Evolutionary conservation across 257 asterid genomes (phyloP), one percentile per base, ranked within the genome.

Genomic region (Ophiorrhiza pumila): DNA sequence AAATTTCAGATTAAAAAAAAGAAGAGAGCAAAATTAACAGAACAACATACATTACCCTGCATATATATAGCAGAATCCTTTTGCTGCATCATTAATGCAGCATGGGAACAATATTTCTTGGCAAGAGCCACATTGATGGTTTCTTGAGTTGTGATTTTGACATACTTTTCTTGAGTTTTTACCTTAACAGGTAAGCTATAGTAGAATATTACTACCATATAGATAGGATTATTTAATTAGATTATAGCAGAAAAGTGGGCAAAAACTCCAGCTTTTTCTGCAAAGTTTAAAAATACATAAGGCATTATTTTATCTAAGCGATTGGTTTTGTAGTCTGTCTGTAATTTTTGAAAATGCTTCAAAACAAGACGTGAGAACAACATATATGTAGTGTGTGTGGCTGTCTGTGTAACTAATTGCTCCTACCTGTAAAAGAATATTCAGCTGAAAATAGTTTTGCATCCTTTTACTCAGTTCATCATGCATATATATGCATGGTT

Each of bases 241-340:
- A 65, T n/a, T 39, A 18, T 25, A 11, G 46, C 43, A 43, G 70
- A 15, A 53, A 42, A 71, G 43, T 73, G 46, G 62, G 76, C 64
- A 52, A 69, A n/a, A 73, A 62, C 50, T 68, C 68, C 65, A 74
- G 65, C 73, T 47, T 74, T 69, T 69, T 39, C 73, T 65, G 59
- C 74, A 31, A 58, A 22, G 57, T 69, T 43, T n/a, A n/a, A 70
- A 74, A 27, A 73, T 62, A 72, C 57, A 39, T 25, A 61, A 25
- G 25, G 43, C 74, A 45, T 50, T 66, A 65, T 43, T 23, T 62
- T 63, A 50, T 61, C 20, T 61, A 64, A 52, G 68, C 53, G 61
- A 45, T 42, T 18, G 56, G 72, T 77, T 71, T 77, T 71, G 76
- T 77, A 71, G 76, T n/a, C n/a, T n/a, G n/a, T 71, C 58, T 27